Evolutionary conservation across 495 filamentous ascomycete species (phyloP).

Genomic region (Daldinia vernicosa): DNA sequence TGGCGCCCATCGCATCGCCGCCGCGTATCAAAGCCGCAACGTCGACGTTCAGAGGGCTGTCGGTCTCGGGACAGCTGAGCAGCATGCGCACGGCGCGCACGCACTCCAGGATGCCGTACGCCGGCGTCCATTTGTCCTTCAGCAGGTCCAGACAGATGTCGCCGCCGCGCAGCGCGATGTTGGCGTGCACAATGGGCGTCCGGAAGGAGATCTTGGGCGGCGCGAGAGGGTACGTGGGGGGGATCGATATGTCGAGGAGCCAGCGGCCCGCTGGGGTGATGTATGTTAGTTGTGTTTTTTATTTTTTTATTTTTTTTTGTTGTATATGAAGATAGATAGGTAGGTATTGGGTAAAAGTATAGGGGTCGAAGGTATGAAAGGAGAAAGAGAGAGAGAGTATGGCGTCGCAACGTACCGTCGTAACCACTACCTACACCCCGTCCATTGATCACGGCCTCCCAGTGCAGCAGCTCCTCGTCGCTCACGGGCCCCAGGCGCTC

Average conservation of each 20-base stretch:
- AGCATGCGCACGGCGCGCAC: conserved; percentile 81
- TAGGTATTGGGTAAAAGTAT: background rate
- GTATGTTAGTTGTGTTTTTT: background rate
- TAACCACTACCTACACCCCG: conserved; percentile 69
- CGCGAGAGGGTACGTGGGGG: conserved; percentile 76
- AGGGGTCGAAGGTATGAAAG: background rate
- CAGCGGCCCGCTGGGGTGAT: conserved; percentile 74
- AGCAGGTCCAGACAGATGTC: conserved; percentile 94
- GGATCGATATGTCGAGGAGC: conserved; percentile 81
- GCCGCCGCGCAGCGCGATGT: conserved; percentile 81
- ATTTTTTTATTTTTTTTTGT: no score
- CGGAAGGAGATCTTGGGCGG: conserved; percentile 81
- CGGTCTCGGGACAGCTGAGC: conserved; percentile 76
- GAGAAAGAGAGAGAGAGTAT: conserved; percentile 1
- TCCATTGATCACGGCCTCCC: conserved; percentile 84
- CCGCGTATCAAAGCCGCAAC: conserved; percentile 78
- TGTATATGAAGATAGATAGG: background rate
- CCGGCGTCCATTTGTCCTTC: conserved; percentile 81
- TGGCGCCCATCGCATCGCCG: conserved; percentile 79
- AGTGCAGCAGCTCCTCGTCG: conserved; percentile 76
- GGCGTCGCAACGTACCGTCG: conserved; percentile 62
- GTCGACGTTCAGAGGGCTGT: conserved; percentile 90
- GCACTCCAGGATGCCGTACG: conserved; percentile 80
- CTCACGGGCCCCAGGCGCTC: conserved; percentile 71
- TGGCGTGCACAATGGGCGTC: conserved; percentile 86